Evolutionary conservation across 345 rosid genomes (phyloP), one percentile per base, ranked within the genome.

Genomic region (Crucihimalaya himalaica): DNA sequence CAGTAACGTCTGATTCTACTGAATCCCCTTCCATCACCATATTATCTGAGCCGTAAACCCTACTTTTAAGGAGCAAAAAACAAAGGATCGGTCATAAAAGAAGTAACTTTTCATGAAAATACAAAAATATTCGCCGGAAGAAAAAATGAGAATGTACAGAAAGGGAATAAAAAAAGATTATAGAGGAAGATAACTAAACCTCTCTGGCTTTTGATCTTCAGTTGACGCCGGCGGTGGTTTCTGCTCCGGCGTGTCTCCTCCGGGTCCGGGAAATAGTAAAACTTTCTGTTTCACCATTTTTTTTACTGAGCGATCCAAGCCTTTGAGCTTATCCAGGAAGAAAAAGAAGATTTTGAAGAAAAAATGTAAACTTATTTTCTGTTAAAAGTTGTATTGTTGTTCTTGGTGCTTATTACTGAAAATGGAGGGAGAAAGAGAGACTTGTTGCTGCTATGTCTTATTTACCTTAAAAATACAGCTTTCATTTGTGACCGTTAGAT

Each of bases 391-490:
- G 39, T 9, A 35, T 2, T 12, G 39, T 29, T 29, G 32, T 58
- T 5, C 40, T 18, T 34, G 6, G 12, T 19, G 54, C 54, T 51
- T 52, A 52, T 18, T 14, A 21, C 55, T 19, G 64, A 56, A 69
- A 69, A 43, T 43, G 65, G 73, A 70, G 73, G 73, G 73, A 57
- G 73, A 48, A 21, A 61, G 56, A 70, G 65, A 45, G 20, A 57
- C 16, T 31, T 5, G 35, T 66, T n/a, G 6, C 19, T 55, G 15
- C 14, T 66, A 18, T 4, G 55, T 42, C 54, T 20, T 68, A 29
- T 61, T 42, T 11, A 19, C 42, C 19, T 37, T 2, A 68, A 53
- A 67, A 5, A 27, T 13, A 32, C 34, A 46, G 13, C 19, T 21
- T 70, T 48, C 9, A 5, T 48, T 50, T 13, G 8, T 71, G 48